Conservation (phyloP, 108 stramenopile genomes). For the Nitzschia sp. region DNA sequence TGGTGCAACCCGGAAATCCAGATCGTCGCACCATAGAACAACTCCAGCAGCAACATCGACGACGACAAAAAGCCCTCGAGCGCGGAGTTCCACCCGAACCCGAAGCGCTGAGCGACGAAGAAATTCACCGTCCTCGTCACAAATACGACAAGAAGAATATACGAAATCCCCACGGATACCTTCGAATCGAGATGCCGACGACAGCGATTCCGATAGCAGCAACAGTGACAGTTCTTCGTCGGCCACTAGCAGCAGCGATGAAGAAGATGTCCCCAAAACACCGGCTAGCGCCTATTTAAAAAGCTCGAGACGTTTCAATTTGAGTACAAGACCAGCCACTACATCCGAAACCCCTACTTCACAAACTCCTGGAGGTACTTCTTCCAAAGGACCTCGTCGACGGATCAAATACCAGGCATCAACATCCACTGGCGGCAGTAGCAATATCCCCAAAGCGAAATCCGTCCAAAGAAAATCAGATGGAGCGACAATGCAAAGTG, state of each 20-base stretch:
- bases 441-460: too few species aligned
- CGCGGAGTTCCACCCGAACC: too few species aligned
- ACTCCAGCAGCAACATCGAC: too few species aligned
- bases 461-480: background rate
- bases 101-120: too few species aligned
- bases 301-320: too few species aligned
- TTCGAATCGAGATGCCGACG: background rate
- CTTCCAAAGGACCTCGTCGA: background rate
- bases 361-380: background rate
- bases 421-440: background rate
- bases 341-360: background rate
- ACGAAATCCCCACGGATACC: background rate
- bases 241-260: background rate
- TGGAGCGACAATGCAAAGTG: background rate
- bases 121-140: background rate
- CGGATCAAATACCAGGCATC: slow-evolving; percentile 2
- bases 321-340: background rate
- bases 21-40: too few species aligned
- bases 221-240: background rate
- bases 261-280: background rate
- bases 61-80: too few species aligned
- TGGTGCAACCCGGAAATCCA: too few species aligned
- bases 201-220: background rate
- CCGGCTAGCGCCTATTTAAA: background rate
- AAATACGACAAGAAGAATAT: background rate